Evolutionary conservation across 2,329 filamentous ascomycete genomes (phyloP).

Genomic region (Simplicillium aogashimaense): DNA sequence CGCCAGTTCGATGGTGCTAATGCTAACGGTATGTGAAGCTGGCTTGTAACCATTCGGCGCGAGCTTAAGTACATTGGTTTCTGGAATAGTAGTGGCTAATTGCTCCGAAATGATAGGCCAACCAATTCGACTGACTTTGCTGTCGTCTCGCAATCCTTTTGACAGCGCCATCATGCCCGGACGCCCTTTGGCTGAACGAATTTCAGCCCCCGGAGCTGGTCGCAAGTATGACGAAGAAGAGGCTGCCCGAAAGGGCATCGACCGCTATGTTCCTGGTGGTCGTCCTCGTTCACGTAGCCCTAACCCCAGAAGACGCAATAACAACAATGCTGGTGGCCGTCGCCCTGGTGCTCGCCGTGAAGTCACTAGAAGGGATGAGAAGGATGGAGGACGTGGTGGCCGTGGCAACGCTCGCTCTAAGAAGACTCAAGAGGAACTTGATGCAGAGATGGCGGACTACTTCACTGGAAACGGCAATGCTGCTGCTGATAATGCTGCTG

Average conservation of each 20-base stretch:
- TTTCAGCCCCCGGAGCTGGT: slow-evolving; percentile 41
- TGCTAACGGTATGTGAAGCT: slow-evolving; percentile 54
- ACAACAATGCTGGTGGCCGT: slow-evolving; percentile 26
- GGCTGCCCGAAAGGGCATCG: slow-evolving; percentile 57
- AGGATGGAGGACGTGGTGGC: slow-evolving; percentile 27
- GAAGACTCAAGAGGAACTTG: slow-evolving; percentile 86
- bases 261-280: slow-evolving; percentile 65
- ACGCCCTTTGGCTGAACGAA: slow-evolving; percentile 49
- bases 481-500: slow-evolving; percentile 23
- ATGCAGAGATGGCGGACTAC: slow-evolving; percentile 96
- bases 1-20: slow-evolving; percentile 82
- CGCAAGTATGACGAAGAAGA: slow-evolving; percentile 41
- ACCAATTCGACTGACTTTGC: slow-evolving; percentile 64
- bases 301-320: slow-evolving; percentile 13
- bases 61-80: neutral
- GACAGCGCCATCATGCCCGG: slow-evolving; percentile 45
- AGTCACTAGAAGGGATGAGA: slow-evolving; percentile 9
- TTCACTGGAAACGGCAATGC: slow-evolving; percentile 43
- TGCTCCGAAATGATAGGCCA: slow-evolving; percentile 41
- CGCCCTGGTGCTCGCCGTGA: slow-evolving; percentile 41
- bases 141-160: slow-evolving; percentile 50
- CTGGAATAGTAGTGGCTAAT: too few species aligned
- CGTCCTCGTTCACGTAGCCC: slow-evolving; percentile 49
- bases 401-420: slow-evolving; percentile 48
- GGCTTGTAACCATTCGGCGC: neutral